A percentile compares a stretch with the other conserved stretches of the same genome.
phyloP scores from a whole-genome alignment of 1,284 basidiomycete species.

The Hymenochaete sp. region DNA sequence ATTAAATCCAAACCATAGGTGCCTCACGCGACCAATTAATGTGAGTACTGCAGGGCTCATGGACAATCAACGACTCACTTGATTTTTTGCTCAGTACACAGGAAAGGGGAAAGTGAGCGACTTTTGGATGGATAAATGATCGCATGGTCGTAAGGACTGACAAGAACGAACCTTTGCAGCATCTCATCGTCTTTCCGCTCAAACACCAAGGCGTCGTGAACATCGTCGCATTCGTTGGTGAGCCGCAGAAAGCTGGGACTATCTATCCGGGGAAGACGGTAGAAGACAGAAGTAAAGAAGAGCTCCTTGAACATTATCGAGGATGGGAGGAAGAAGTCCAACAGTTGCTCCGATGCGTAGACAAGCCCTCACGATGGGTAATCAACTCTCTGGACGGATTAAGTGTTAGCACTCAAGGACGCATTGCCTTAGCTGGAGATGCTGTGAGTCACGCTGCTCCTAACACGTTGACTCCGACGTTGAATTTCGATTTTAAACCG shows the following conservation, averaged over 20 bases:
- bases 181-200: slow-evolving; percentile 17
- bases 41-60: background rate
- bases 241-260: slow-evolving; percentile 29
- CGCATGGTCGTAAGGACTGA: background rate
- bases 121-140: background rate
- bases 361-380: background rate
- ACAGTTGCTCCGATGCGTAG: slow-evolving; percentile 33
- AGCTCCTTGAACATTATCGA: slow-evolving; percentile 27
- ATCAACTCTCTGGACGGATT: background rate
- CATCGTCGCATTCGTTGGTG: slow-evolving; percentile 31
- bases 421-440: background rate
- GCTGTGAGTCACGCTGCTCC: background rate
- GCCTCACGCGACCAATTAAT: slow-evolving; percentile 30
- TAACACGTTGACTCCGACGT: background rate
- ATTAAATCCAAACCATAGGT: slow-evolving; percentile 28
- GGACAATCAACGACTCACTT: background rate
- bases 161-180: slow-evolving; percentile 32
- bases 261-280: slow-evolving; percentile 32
- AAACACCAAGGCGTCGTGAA: slow-evolving; percentile 32
- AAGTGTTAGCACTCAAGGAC: background rate
- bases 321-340: slow-evolving; percentile 36
- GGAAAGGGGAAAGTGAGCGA: slow-evolving; percentile 32
- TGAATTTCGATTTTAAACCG: background rate
- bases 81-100: slow-evolving; percentile 30
- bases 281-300: slow-evolving; percentile 25